Conservation (phyloP, 2,329 filamentous ascomycete genomes). For the Chaetomiaceae sp. region DNA sequence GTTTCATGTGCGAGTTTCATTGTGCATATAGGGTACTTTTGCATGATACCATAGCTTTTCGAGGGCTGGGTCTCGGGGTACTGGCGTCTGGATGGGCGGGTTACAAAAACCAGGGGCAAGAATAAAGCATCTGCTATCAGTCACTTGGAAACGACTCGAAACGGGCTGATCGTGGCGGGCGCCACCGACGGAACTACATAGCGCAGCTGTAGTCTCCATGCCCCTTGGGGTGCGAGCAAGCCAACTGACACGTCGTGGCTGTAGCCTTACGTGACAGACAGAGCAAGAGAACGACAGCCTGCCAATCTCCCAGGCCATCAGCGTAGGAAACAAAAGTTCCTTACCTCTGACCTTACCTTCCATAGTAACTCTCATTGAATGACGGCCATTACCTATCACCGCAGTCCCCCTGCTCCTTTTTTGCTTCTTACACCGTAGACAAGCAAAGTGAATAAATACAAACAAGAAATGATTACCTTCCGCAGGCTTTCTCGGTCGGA, state of each 20-base stretch:
- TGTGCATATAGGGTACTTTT: constrained; percentile 19
- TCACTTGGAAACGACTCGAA: not conserved
- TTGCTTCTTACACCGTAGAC: constrained; percentile 2
- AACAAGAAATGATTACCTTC: constrained; percentile 5
- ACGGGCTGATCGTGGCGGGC: not conserved
- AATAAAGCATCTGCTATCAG: constrained; percentile 16
- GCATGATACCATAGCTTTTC: constrained; percentile 22
- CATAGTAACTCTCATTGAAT: not conserved
- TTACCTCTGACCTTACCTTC: constrained; percentile 30
- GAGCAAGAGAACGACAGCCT: not conserved
- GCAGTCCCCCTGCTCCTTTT: constrained; percentile 4
- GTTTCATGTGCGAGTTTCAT: constrained; percentile 7
- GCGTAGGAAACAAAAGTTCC: constrained; percentile 20
- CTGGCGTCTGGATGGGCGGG: constrained; percentile 6
- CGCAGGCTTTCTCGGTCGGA: not conserved
- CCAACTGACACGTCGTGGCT: too few relatives aligned
- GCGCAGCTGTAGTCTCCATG: too few relatives aligned
- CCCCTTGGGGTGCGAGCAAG: too few relatives aligned
- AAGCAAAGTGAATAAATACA: constrained; percentile 10
- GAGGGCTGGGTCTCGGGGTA: constrained; percentile 14
- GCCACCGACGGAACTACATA: too few relatives aligned
- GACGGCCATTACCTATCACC: constrained; percentile 13
- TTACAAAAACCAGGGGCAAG: constrained; percentile 23
- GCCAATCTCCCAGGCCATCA: constrained; percentile 19
- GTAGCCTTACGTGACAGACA: too few relatives aligned